phyloP scores from a whole-genome alignment of 2,329 filamentous ascomycete genomes.

The Neonectria coccinea region DNA sequence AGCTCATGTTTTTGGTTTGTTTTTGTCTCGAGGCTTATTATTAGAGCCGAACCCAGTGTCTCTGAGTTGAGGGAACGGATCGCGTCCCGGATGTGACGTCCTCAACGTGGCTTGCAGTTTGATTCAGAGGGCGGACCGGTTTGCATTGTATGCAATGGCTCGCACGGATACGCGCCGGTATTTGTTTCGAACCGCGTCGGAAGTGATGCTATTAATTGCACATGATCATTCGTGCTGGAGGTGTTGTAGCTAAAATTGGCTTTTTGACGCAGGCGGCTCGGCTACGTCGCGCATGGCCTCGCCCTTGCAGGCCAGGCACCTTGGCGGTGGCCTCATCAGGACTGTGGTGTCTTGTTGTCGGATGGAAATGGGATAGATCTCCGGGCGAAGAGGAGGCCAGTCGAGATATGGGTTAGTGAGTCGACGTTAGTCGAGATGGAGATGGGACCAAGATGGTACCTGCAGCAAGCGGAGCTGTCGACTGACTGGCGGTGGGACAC shows the following conservation, averaged over 20 bases:
- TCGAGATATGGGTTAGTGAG: conserved; percentile 20
- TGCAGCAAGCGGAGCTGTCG: conserved; percentile 39
- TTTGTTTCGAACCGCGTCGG: conserved; percentile 20
- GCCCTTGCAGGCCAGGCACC: background rate
- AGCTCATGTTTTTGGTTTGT: background rate
- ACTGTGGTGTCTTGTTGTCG: conserved; percentile 4
- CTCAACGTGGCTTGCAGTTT: conserved; percentile 37
- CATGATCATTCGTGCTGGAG: no score
- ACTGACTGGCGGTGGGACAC: conserved; percentile 33
- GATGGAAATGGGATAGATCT: conserved; percentile 37
- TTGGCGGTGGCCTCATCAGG: conserved; percentile 19
- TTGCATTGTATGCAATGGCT: conserved; percentile 26
- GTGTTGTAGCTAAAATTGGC: conserved; percentile 13
- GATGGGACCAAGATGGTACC: conserved; percentile 44
- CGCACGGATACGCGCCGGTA: conserved; percentile 18
- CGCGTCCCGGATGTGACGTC: conserved; percentile 30
- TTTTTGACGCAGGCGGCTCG: background rate
- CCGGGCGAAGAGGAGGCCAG: conserved; percentile 26
- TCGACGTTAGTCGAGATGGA: conserved; percentile 32
- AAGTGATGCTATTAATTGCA: conserved; percentile 7
- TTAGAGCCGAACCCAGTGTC: conserved; percentile 4
- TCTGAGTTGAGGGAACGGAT: conserved; percentile 5
- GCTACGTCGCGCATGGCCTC: background rate
- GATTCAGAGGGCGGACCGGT: conserved; percentile 33
- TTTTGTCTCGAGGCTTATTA: background rate